Base-by-base conservation (phyloP, 305 asterid genomes). In the Solanum hybrid region DNA sequence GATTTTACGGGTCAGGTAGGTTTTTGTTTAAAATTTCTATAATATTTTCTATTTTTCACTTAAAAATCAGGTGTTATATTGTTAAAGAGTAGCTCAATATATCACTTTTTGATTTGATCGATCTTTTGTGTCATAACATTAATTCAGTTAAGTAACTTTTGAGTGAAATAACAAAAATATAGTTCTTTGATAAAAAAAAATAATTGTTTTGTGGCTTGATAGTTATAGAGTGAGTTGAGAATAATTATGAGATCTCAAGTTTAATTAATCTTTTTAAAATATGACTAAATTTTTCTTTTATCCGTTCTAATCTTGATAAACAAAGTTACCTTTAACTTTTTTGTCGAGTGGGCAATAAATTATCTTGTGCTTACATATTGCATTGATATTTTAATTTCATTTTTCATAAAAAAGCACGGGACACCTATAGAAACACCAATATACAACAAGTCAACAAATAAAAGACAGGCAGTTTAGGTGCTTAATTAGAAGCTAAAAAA, bases 391-490 rank as follows among this genome's bases (percentile, higher is more conserved):
- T 51, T 36, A 65, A 65, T 51, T 51, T 85, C 31, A 31, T 26
- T 38, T 45, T 38, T 38, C 33, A 39, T 81, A 81, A 26, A 81
- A 13, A 7, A 81, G 45, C 32, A 85, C 4, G 13, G 32, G 32
- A 31, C 45, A 57, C 26, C 88, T 29, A 26, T 84, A 51, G 1
- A 84, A 84, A 84, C 11, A 84, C 41, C 75, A 77, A 85, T 31
- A 31, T 85, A 85, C 29, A 57, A 85, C 13, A 57, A 31, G 88
- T 85, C 45, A 85, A 57, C 76, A 85, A 33, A 85, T 57, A 85
- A 85, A 85, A 85, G 88, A 57, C 88, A 85, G 27, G 11, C 38
- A 85, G 32, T 85, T 85, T 85, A 57, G 88, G 88, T 85, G 45
- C 27, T 31, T 85, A 57, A 85, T 57, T 24, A 31, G 39, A 85